Percentiles rank a stretch among this genome's conserved stretches.
Evolutionary conservation across 306 rosid species (phyloP).

Genomic region (Glycine latifolia): DNA sequence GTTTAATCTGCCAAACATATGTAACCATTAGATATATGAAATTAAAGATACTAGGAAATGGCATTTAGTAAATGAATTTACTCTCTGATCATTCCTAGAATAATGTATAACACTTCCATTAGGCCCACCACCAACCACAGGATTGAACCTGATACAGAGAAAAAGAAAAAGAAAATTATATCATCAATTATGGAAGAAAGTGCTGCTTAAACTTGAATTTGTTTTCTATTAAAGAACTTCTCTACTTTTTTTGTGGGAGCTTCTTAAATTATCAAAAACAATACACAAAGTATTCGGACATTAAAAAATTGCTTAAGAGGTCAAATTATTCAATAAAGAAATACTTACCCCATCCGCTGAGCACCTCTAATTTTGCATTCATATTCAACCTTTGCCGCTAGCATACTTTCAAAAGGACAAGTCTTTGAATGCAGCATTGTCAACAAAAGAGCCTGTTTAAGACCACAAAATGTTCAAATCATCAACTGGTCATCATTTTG

Average conservation of each 20-base stretch:
- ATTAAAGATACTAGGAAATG: slow-evolving; percentile 24
- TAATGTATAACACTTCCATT: slow-evolving; percentile 91
- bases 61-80: slow-evolving; percentile 51
- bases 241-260: slow-evolving; percentile 21
- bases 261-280: slow-evolving; percentile 24
- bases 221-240: slow-evolving; percentile 37
- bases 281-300: slow-evolving; percentile 4
- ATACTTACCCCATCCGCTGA: slow-evolving; percentile 88
- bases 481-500: slow-evolving; percentile 21
- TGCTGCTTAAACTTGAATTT: slow-evolving; percentile 30
- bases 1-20: slow-evolving; percentile 69
- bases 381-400: slow-evolving; percentile 90
- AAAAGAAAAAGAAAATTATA: slow-evolving; percentile 29
- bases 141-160: slow-evolving; percentile 72
- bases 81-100: slow-evolving; percentile 91
- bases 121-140: slow-evolving; percentile 97
- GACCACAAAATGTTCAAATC: slow-evolving; percentile 40
- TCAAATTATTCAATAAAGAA: slow-evolving; percentile 42
- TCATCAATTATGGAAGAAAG: slow-evolving; percentile 16
- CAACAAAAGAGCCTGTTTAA: slow-evolving; percentile 81
- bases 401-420: slow-evolving; percentile 72
- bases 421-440: slow-evolving; percentile 86
- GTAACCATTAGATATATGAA: slow-evolving; percentile 39
- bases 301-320: slow-evolving; percentile 6
- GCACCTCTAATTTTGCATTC: slow-evolving; percentile 97